Evolutionary conservation across 2,329 filamentous ascomycete species (phyloP), one percentile per base, ranked within the genome.

Genomic region (Orbilia oligospora): DNA sequence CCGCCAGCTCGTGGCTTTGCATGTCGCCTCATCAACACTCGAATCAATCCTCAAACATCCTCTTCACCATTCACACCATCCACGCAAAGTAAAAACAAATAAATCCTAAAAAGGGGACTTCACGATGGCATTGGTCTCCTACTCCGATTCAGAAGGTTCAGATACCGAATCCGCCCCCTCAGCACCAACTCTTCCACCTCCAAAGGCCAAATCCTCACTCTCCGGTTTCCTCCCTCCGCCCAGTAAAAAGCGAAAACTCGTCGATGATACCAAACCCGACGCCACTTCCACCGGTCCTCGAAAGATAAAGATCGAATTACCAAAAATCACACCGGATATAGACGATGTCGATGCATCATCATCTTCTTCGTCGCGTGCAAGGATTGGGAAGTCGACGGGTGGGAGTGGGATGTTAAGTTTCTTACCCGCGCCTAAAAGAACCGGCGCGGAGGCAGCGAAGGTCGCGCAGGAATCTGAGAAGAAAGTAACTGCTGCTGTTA

Each of bases 251-350:
- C 80, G 80, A 65, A 81, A 82, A 80, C 68, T 76, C 33, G 67
- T 64, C 36, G 75, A 68, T 12, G 76, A 71, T 41, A 51, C 30
- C 41, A 48, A 69, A 33, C 18, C 38, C 69, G 61, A 71, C 78
- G 20, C 49, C 10, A 27, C 69, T 38, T 27, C 61, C 36, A 46
- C 38, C 9, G 80, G 80, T 46, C 80, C 81, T 0, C 72, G 81
- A 56, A 82, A 81, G 65, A 81, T 82, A 61, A 79, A 81, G 33
- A 75, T 82, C 41, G 81, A 82, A 30, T 79, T 82, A 12, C 81
- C 81, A 65, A 82, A 82, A 51, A 24, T 79, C 38, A 69, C 76
- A 18, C 66, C 75, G 16, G 71, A 80, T 3, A 64, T 79, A 9
- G 76, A 80, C 41, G 79, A 81, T 78, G 64, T 63, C 18, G 68